phyloP scores from a whole-genome alignment of 805 yeast genomes.

The Zygosaccharomyces lentus region DNA sequence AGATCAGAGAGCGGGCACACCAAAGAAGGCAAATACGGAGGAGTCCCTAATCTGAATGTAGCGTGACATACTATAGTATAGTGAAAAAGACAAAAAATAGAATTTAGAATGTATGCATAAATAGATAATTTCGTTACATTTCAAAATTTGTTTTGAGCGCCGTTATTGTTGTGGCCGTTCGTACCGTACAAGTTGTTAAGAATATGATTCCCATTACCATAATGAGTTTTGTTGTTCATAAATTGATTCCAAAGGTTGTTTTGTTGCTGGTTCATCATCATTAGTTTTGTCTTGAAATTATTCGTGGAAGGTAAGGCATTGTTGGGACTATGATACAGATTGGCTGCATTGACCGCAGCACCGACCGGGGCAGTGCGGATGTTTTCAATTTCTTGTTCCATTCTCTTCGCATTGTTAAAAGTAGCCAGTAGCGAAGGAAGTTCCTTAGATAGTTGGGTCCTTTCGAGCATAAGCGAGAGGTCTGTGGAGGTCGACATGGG shows the following conservation, averaged over 20 bases:
- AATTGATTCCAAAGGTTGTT: constrained; percentile 9
- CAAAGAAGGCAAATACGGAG: constrained; percentile 15
- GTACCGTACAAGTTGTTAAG: constrained; percentile 18
- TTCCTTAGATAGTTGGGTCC: constrained; percentile 57
- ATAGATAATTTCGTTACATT: not conserved
- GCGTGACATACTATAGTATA: constrained; percentile 2
- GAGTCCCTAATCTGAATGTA: constrained; percentile 26
- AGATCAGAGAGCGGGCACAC: constrained; percentile 28
- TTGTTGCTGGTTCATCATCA: constrained; percentile 12
- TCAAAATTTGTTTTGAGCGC: not conserved
- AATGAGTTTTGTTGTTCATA: not conserved
- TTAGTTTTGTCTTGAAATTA: constrained; percentile 10
- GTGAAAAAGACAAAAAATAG: constrained; percentile 1
- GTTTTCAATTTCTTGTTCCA: constrained; percentile 47
- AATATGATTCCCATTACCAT: constrained; percentile 14
- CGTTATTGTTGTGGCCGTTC: not conserved
- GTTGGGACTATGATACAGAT: not conserved
- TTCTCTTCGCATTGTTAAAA: constrained; percentile 55
- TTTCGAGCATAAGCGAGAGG: constrained; percentile 40
- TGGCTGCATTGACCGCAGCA: not conserved
- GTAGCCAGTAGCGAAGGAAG: constrained; percentile 64
- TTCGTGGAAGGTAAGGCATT: constrained; percentile 4
- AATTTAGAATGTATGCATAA: not conserved
- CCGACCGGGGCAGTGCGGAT: constrained; percentile 10
- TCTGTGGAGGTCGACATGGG: constrained; percentile 30